Base-by-base conservation (phyloP, 1,139 yeast genomes). In the Diutina catenulata region DNA sequence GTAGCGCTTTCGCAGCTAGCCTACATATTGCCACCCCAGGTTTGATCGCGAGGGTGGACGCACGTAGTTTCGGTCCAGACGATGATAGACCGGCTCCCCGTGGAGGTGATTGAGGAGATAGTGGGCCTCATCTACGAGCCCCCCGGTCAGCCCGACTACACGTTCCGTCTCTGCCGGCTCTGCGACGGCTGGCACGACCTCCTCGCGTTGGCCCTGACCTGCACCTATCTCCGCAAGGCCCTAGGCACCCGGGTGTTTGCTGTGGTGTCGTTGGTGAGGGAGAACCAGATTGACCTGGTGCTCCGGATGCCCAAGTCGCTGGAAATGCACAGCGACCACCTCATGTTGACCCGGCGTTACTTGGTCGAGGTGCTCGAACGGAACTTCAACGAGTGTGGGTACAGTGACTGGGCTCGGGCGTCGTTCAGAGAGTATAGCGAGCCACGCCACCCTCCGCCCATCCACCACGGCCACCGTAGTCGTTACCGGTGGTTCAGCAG, bases 341-440 rank as follows among this genome's bases (percentile, higher is more conserved):
- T 20, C 18, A 29, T 23, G 3, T 31, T 21, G 15, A 25, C 20
- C 19, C 25, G 25, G 8, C 25, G 21, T 21, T 31, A 21, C n/a
- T 19, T 31, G 11, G 6, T 11, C 10, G 35, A 31, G 14, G 35
- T 31, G 25, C 13, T 20, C 14, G 25, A 31, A 31, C 35, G 35
- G 10, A 31, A 31, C n/a, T 10, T 20, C 6, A 18, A 20, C 4
- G 25, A 21, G 18, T 31, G 35, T 11, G 25, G 35, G 10, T 20
- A 31, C 9, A 19, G 24, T 9, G 35, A 31, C 11, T 5, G 25
- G 4, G 35, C 25, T 7, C 15, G 25, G 8, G 8, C 35, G 11
- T 19, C 23, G 11, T 29, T 29, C 21, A 21, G 21, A 31, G 23
- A 16, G 4, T n/a, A n/a, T n/a, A n/a, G n/a, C n/a, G n/a, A n/a